A percentile compares a stretch with the other conserved stretches of the same genome.
Evolutionary conservation across 306 rosid species (phyloP).

Genomic region (Astragalus glycyphyllos): DNA sequence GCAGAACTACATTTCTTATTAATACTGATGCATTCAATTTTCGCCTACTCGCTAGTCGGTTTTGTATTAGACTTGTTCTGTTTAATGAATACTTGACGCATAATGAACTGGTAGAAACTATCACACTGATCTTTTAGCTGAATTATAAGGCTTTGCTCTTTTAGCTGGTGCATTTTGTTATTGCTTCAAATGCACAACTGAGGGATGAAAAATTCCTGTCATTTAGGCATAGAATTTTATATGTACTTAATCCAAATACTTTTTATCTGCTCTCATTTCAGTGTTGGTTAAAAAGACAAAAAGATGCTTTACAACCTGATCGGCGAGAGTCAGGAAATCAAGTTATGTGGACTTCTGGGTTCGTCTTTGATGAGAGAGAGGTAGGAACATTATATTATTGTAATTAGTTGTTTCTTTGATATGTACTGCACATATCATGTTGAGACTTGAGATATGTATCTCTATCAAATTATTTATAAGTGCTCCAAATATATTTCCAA

Average conservation of each 20-base stretch:
- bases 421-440: not conserved
- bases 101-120: constrained; percentile 2
- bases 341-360: constrained; percentile 90
- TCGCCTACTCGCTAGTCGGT: not conserved
- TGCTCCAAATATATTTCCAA: constrained; percentile 26
- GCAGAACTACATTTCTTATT: not conserved
- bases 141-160: constrained; percentile 24
- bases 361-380: constrained; percentile 76
- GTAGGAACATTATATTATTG: constrained; percentile 51
- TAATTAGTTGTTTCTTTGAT: constrained; percentile 4
- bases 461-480: not conserved
- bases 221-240: constrained; percentile 12
- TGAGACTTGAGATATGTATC: too few species aligned
- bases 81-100: constrained; percentile 11
- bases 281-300: constrained; percentile 96
- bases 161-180: constrained; percentile 7
- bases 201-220: not conserved
- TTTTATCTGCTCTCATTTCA: constrained; percentile 47
- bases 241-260: constrained; percentile 20
- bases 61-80: not conserved
- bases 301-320: constrained; percentile 72
- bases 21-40: not conserved
- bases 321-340: constrained; percentile 54
- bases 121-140: not conserved
- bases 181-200: constrained; percentile 26